A percentile compares a stretch with the other conserved stretches of the same genome.
phyloP scores from a whole-genome alignment of 495 filamentous ascomycete species.

The Lasiosphaeriaceae sp. region DNA sequence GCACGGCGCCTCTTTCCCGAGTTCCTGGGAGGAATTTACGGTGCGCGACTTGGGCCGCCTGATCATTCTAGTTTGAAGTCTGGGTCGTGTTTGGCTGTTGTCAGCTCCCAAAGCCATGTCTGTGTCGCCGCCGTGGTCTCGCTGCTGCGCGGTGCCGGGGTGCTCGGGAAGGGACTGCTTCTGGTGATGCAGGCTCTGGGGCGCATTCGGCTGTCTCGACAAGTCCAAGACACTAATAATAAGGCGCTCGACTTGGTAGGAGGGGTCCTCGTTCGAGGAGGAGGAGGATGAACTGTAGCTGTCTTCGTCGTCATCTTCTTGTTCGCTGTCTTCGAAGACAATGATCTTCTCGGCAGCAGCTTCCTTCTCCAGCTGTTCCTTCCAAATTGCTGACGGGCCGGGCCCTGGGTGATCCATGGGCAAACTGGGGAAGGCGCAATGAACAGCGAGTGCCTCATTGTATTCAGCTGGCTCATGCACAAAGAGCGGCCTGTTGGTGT shows the following conservation, averaged over 20 bases:
- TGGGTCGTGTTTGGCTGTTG: background rate
- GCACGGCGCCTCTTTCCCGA: background rate
- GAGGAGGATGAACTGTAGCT: background rate
- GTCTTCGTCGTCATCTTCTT: background rate
- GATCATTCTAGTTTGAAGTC: background rate
- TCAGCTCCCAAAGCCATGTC: background rate
- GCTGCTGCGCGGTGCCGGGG: background rate
- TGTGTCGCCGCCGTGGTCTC: constrained; percentile 3
- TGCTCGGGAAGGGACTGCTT: background rate
- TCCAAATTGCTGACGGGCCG: constrained; percentile 16
- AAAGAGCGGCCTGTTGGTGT: constrained; percentile 10
- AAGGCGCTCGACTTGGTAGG: background rate
- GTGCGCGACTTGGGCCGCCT: background rate
- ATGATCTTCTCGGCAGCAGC: background rate
- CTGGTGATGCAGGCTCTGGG: background rate
- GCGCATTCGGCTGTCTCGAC: background rate
- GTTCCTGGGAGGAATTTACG: background rate
- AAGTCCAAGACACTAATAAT: background rate
- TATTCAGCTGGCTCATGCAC: constrained; percentile 12
- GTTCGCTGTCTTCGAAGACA: background rate
- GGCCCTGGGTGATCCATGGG: constrained; percentile 12
- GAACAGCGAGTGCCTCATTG: constrained; percentile 5
- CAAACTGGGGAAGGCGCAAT: constrained; percentile 22
- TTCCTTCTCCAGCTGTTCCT: background rate
- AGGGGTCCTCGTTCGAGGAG: background rate